Evolutionary conservation across 1,284 basidiomycete genomes (phyloP).

Genomic region (Sanghuangporus weigelae): DNA sequence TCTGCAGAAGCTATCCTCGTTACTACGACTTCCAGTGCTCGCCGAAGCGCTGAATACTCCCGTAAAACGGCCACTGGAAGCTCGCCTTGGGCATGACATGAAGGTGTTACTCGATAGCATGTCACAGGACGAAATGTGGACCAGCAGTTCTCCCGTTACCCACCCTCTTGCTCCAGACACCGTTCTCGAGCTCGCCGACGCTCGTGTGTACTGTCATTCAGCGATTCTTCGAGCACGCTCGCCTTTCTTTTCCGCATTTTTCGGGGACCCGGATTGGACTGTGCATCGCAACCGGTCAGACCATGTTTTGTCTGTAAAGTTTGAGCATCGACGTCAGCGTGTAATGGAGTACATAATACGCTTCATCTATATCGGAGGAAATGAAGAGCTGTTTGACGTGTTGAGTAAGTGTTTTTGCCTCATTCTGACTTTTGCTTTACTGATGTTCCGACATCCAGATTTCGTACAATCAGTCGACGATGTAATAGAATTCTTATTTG

Average conservation of each 20-base stretch:
- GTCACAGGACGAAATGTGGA: constrained; percentile 20
- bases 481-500: constrained; percentile 83
- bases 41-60: constrained; percentile 47
- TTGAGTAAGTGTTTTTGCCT: constrained; percentile 45
- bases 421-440: background rate
- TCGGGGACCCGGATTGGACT: constrained; percentile 80
- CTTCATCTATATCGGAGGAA: constrained; percentile 78
- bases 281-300: constrained; percentile 49
- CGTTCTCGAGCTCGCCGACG: constrained; percentile 70
- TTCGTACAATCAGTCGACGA: constrained; percentile 67
- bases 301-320: constrained; percentile 57
- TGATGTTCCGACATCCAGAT: constrained; percentile 36
- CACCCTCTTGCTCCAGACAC: constrained; percentile 56
- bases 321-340: constrained; percentile 73
- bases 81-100: constrained; percentile 49
- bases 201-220: constrained; percentile 68
- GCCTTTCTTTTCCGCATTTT: constrained; percentile 84
- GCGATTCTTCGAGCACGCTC: constrained; percentile 77
- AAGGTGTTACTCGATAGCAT: constrained; percentile 36
- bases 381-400: constrained; percentile 69
- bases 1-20: constrained; percentile 45
- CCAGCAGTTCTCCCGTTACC: constrained; percentile 8
- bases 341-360: constrained; percentile 74
- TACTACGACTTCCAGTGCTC: constrained; percentile 53
- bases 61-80: constrained; percentile 41